These are phyloP conservation scores for Kwoniella heveanensis DNA, from an alignment of 768 basidiomycete genomes.

Conservation along the genomic window DNA sequence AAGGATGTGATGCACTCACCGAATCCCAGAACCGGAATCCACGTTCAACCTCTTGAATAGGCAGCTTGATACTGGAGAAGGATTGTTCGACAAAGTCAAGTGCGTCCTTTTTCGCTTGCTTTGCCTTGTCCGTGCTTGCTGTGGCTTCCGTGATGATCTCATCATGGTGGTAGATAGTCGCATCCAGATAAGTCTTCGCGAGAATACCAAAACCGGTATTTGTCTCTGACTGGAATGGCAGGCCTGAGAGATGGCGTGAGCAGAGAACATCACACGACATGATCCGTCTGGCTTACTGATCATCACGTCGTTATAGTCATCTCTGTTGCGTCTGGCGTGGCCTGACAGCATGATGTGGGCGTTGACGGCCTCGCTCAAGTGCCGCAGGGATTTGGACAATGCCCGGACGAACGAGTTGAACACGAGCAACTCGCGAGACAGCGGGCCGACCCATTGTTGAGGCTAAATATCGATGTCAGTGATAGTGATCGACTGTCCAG, in stretches of 20 bases:
- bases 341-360: constrained; percentile 89
- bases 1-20: constrained; percentile 67
- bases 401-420: constrained; percentile 98
- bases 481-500: background rate
- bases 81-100: constrained; percentile 91
- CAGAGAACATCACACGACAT: background rate
- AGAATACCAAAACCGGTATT: constrained; percentile 98
- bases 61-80: constrained; percentile 81
- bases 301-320: constrained; percentile 88
- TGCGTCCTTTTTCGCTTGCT: constrained; percentile 80
- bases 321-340: constrained; percentile 81
- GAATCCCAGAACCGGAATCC: constrained; percentile 99
- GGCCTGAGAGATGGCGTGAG: constrained; percentile 39
- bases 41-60: constrained; percentile 85
- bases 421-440: constrained; percentile 92
- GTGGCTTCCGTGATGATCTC: constrained; percentile 64
- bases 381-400: constrained; percentile 83
- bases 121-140: constrained; percentile 74
- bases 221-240: constrained; percentile 93
- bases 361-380: constrained; percentile 84
- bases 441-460: constrained; percentile 90
- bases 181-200: constrained; percentile 91
- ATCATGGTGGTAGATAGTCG: constrained; percentile 81
- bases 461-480: constrained; percentile 59
- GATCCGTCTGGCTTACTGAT: constrained; percentile 60